Evolutionary conservation across 1,139 yeast species (phyloP).

Genomic region (Saccharomyces pastorianus): DNA sequence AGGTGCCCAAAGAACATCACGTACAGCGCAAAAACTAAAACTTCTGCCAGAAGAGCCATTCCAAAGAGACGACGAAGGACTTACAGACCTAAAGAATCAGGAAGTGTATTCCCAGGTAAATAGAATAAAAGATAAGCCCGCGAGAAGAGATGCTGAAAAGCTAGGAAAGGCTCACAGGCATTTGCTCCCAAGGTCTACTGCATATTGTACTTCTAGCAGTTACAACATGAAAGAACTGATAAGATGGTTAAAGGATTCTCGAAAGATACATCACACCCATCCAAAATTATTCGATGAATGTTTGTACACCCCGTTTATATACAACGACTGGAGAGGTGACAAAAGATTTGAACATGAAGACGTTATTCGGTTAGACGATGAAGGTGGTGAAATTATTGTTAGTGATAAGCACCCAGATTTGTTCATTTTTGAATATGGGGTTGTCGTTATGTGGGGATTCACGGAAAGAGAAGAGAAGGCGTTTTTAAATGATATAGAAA

Average conservation of each 20-base stretch:
- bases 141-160: conserved; percentile 89
- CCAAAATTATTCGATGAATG: conserved; percentile 93
- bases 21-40: conserved; percentile 80
- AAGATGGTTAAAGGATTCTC: conserved; percentile 77
- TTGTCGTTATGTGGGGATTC: conserved; percentile 92
- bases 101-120: conserved; percentile 78
- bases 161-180: conserved; percentile 85
- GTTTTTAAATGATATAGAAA: conserved; percentile 72
- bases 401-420: conserved; percentile 65
- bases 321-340: conserved; percentile 66
- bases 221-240: conserved; percentile 80
- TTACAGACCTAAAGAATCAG: conserved; percentile 36
- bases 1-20: conserved; percentile 83
- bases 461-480: conserved; percentile 75
- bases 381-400: conserved; percentile 89
- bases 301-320: conserved; percentile 79
- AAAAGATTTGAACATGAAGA: conserved; percentile 38
- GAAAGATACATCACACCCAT: conserved; percentile 62
- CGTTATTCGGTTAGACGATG: conserved; percentile 72
- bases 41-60: conserved; percentile 74
- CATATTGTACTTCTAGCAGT: conserved; percentile 91
- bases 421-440: conserved; percentile 90
- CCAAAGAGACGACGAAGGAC: conserved; percentile 27
- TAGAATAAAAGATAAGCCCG: conserved; percentile 81
- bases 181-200: conserved; percentile 80